These are phyloP conservation scores for Arabidopsis suecica DNA, from an alignment of 345 rosid species.

Conservation along the genomic window DNA sequence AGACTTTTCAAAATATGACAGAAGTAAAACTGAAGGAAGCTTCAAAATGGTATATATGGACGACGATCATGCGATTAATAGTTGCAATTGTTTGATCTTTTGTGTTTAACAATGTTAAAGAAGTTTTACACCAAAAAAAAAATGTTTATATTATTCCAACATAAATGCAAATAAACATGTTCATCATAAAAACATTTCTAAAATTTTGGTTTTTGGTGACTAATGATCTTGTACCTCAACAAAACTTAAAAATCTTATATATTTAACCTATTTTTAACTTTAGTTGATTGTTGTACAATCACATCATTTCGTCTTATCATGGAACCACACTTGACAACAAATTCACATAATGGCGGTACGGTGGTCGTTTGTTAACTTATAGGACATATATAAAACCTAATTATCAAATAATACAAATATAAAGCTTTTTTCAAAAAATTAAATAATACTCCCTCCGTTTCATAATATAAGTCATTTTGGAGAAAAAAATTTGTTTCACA, in stretches of 20 bases:
- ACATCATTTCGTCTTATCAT: conserved; percentile 35
- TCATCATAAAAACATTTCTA: not conserved
- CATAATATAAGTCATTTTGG: no score
- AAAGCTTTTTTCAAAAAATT: no score
- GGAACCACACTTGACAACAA: conserved; percentile 29
- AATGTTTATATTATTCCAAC: no score
- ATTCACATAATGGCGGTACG: conserved; percentile 34
- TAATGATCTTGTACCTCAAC: not conserved
- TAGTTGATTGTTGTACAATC: conserved; percentile 21
- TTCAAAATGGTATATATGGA: no score
- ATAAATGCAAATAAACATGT: not conserved
- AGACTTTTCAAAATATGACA: no score
- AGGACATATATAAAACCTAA: conserved; percentile 6
- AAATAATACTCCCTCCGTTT: no score
- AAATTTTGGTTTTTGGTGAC: not conserved
- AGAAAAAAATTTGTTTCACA: no score
- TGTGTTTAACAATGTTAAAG: no score
- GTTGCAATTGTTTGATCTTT: no score
- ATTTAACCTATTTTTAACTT: not conserved
- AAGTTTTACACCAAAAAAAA: no score
- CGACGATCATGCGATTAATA: no score
- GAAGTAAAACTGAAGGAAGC: no score
- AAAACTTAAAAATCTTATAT: not conserved
- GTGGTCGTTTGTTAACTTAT: conserved; percentile 37
- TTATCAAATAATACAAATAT: not conserved